Base-by-base conservation (phyloP, 164 flowering plant genomes). In the Magnolia officinalis region DNA sequence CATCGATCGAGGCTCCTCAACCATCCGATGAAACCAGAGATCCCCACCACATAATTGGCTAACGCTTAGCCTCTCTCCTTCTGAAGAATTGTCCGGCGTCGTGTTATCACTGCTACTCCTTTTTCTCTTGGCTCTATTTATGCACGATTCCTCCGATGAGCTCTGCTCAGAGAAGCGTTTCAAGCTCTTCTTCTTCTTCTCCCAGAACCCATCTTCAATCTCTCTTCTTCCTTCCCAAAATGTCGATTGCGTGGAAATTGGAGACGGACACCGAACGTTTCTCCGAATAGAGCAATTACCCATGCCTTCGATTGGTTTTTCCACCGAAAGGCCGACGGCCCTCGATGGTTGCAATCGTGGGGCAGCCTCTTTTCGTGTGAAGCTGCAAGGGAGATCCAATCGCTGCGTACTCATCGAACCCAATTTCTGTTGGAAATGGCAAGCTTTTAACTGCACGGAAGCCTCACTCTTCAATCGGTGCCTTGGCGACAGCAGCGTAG, bases 381-480 rank as follows among this genome's bases (percentile, higher is more conserved):
- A 92, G 78, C 83, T 86, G 79, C 95, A 86, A 6, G 97, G 95
- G 73, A 94, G 80, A 78, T 96, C 97, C 85, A 94, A 81, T 82
- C 97, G 90, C 74, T 94, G 97, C 65, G 98, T 91, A 87, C 84
- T 92, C 99, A 94, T 94, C 69, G 97, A 86, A 73, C 93, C 70
- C 49, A 73, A 50, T 21, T 67, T 75, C 64, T 24, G 74, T 71
- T 83, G 90, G 72, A 87, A 88, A 86, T 89, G 91, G 80, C 93
- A 91, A 85, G 92, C 90, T 87, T 89, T 92, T 75, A 87, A 88
- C 83, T 91, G 92, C 78, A 86, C 84, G 7, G 91, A 74, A 80
- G 89, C 86, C 84, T 95, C 94, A 78, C 92, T 87, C 84, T 94
- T 91, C 83, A 91, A 88, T 87, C 97, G 87, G 85, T 90, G 93